Conservation (phyloP, 2,329 filamentous ascomycete species). For the Phialophora chinensis region DNA sequence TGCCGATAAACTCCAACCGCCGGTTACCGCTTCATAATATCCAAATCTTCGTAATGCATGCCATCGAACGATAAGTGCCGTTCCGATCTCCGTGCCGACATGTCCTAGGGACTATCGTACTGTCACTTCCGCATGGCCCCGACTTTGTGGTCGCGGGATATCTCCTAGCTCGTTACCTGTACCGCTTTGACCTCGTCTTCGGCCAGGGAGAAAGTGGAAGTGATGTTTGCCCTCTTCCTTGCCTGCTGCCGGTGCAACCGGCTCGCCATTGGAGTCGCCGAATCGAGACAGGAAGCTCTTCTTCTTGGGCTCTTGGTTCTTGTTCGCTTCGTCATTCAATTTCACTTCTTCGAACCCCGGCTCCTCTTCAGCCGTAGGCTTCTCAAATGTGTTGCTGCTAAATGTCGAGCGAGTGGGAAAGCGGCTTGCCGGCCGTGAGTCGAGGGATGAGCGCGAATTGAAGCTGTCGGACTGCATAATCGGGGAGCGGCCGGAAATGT, state of each 20-base stretch:
- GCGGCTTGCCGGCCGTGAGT: slow-evolving; percentile 71
- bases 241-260: slow-evolving; percentile 38
- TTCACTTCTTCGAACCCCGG: slow-evolving; percentile 84
- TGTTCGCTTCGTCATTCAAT: slow-evolving; percentile 73
- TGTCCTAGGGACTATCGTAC: slow-evolving; percentile 28
- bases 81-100: background rate
- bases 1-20: slow-evolving; percentile 17
- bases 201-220: slow-evolving; percentile 69
- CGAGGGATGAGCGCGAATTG: slow-evolving; percentile 77
- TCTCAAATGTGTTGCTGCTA: slow-evolving; percentile 63
- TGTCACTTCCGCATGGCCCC: slow-evolving; percentile 40
- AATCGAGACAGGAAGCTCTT: slow-evolving; percentile 82
- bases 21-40: slow-evolving; percentile 13
- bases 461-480: slow-evolving; percentile 64
- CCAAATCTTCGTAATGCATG: slow-evolving; percentile 33
- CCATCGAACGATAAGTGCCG: slow-evolving; percentile 28
- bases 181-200: slow-evolving; percentile 74
- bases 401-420: slow-evolving; percentile 65
- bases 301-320: slow-evolving; percentile 67
- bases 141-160: slow-evolving; percentile 56
- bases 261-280: slow-evolving; percentile 61
- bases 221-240: slow-evolving; percentile 52
- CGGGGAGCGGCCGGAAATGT: slow-evolving; percentile 87
- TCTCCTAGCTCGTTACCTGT: slow-evolving; percentile 73
- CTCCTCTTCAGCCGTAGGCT: slow-evolving; percentile 59